Evolutionary conservation across 2,329 filamentous ascomycete species (phyloP).

Genomic region (Clarireedia sp.): DNA sequence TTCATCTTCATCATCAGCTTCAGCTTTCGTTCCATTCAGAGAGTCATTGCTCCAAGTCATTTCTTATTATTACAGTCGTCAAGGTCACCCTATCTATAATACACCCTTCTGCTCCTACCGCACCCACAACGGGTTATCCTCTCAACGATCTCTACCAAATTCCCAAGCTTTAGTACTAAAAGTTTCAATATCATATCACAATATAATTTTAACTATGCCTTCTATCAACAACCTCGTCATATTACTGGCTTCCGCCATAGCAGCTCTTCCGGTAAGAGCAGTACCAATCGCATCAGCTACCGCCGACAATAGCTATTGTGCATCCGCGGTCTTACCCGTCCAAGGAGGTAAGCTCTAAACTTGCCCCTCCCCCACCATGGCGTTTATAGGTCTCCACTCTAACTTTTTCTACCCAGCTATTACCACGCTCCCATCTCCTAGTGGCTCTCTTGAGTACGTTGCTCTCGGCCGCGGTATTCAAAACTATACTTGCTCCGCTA

Average conservation of each 20-base stretch:
- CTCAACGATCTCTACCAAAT: no score
- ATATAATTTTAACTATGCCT: no score
- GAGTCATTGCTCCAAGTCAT: background rate
- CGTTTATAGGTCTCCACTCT: background rate
- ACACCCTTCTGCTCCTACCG: no score
- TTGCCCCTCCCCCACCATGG: background rate
- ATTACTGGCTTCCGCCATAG: background rate
- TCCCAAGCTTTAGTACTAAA: no score
- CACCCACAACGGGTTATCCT: no score
- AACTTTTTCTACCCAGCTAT: slow-evolving; percentile 11
- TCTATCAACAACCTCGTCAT: no score
- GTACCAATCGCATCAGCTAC: background rate
- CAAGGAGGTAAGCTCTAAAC: background rate
- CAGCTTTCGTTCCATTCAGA: background rate
- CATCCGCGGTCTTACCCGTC: background rate
- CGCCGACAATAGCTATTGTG: background rate
- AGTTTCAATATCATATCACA: no score
- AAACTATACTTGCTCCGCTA: slow-evolving; percentile 28
- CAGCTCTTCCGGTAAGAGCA: background rate
- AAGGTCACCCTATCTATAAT: no score
- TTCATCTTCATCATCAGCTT: background rate
- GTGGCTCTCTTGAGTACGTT: slow-evolving; percentile 23
- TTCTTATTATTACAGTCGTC: background rate
- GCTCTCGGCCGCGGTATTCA: slow-evolving; percentile 29
- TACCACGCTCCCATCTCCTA: slow-evolving; percentile 20